Evolutionary conservation across 352 stramenopile genomes (phyloP).

Genomic region (Globisporangium heterothallicum): DNA sequence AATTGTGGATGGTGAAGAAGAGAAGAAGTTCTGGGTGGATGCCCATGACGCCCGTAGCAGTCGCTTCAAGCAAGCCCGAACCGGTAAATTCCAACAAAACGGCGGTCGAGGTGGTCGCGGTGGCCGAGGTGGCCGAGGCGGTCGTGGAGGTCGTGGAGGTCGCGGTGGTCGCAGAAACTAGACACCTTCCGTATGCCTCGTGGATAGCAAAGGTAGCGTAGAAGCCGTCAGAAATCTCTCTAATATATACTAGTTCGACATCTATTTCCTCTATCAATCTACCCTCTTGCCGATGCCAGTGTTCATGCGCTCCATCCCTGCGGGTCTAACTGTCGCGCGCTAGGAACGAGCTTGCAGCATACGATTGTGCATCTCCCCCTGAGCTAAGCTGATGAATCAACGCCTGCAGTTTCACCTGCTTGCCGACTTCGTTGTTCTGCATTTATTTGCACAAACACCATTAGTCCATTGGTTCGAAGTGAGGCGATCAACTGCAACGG

Average conservation of each 20-base stretch:
- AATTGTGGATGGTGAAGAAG: slow-evolving; percentile 66
- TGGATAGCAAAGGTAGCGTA: slow-evolving; percentile 5
- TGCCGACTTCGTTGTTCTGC: slow-evolving; percentile 70
- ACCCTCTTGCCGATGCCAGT: background rate
- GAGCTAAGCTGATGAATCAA: slow-evolving; percentile 83
- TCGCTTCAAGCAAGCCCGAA: slow-evolving; percentile 76
- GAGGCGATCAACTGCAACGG: background rate
- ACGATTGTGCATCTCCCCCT: slow-evolving; percentile 40
- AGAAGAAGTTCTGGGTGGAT: slow-evolving; percentile 85
- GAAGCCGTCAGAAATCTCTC: slow-evolving; percentile 12
- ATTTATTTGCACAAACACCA: background rate
- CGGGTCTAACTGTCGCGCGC: slow-evolving; percentile 39
- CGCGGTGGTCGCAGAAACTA: slow-evolving; percentile 23
- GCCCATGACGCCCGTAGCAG: slow-evolving; percentile 61
- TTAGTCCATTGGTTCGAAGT: background rate
- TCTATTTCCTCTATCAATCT: background rate
- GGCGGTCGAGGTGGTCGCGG: slow-evolving; percentile 26
- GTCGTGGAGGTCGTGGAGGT: slow-evolving; percentile 31
- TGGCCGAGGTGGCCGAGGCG: slow-evolving; percentile 30
- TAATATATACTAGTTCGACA: slow-evolving; percentile 26
- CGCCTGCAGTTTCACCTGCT: slow-evolving; percentile 76
- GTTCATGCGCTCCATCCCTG: background rate
- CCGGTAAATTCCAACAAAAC: slow-evolving; percentile 60
- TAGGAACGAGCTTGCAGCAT: slow-evolving; percentile 45
- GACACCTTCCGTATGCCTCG: slow-evolving; percentile 7